A percentile compares a stretch with the other conserved stretches of the same genome.
Conservation (phyloP, 257 asterid genomes). For the Perilla frutescens region DNA sequence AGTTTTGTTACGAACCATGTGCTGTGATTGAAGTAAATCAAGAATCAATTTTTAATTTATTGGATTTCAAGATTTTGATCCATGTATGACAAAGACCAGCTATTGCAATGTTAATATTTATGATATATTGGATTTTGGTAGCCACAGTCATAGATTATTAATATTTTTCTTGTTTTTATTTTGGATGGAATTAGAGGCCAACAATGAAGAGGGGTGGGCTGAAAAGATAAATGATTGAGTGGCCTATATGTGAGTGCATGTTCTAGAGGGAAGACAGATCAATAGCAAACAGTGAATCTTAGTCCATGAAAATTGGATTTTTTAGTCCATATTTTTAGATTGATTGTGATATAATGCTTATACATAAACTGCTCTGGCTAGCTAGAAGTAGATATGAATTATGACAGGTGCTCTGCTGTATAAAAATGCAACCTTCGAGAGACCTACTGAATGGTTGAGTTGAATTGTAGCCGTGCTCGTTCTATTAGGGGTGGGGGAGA, state of each 20-base stretch:
- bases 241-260: slow-evolving; percentile 23
- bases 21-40: background rate
- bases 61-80: slow-evolving; percentile 17
- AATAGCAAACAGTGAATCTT: background rate
- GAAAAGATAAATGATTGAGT: slow-evolving; percentile 35
- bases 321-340: background rate
- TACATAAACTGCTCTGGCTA: background rate
- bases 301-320: background rate
- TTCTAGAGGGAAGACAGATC: slow-evolving; percentile 11
- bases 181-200: slow-evolving; percentile 30
- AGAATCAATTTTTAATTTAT: background rate
- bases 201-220: slow-evolving; percentile 22
- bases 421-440: slow-evolving; percentile 27
- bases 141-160: background rate
- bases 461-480: background rate
- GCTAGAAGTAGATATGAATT: background rate
- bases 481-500: background rate
- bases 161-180: background rate
- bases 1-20: background rate
- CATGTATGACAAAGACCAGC: background rate
- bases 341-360: slow-evolving; percentile 11
- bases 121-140: slow-evolving; percentile 13
- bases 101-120: background rate
- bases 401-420: background rate
- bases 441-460: slow-evolving; percentile 12